phyloP scores from a whole-genome alignment of 2,329 filamentous ascomycete genomes.

The Xylariaceae sp. region DNA sequence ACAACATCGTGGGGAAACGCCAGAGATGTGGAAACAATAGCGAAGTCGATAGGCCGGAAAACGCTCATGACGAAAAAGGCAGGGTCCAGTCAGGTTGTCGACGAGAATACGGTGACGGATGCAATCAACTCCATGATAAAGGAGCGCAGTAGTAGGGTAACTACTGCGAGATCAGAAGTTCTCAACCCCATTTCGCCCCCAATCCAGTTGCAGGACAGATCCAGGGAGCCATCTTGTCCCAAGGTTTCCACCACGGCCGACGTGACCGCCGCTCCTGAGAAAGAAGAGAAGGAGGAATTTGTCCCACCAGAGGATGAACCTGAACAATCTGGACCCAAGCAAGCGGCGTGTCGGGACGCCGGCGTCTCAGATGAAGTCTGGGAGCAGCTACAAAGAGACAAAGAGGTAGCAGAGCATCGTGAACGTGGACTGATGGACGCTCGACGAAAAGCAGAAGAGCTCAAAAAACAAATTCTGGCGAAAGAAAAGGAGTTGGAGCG shows the following conservation, averaged over 20 bases:
- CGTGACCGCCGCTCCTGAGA: neutral
- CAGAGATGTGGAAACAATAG: slow-evolving; percentile 54
- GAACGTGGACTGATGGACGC: slow-evolving; percentile 33
- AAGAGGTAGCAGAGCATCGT: slow-evolving; percentile 34
- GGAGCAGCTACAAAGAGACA: slow-evolving; percentile 53
- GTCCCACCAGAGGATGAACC: neutral
- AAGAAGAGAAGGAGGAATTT: neutral
- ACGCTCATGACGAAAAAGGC: slow-evolving; percentile 28
- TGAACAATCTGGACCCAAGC: neutral
- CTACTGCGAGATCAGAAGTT: neutral
- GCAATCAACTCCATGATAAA: slow-evolving; percentile 10
- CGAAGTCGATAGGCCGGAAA: slow-evolving; percentile 44
- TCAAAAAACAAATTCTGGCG: slow-evolving; percentile 14
- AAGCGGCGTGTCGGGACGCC: slow-evolving; percentile 42
- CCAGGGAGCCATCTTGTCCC: slow-evolving; percentile 36
- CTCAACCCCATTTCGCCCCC: neutral
- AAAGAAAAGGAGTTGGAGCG: slow-evolving; percentile 34
- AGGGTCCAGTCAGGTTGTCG: neutral
- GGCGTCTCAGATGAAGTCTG: slow-evolving; percentile 57
- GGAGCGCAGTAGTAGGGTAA: slow-evolving; percentile 5
- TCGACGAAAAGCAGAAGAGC: slow-evolving; percentile 14
- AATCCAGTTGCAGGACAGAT: slow-evolving; percentile 23
- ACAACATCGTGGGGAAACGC: slow-evolving; percentile 55
- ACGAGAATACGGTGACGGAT: slow-evolving; percentile 2
- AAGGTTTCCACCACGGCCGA: neutral